phyloP scores from a whole-genome alignment of 148 eudicot species.

The Euryodendron excelsum region DNA sequence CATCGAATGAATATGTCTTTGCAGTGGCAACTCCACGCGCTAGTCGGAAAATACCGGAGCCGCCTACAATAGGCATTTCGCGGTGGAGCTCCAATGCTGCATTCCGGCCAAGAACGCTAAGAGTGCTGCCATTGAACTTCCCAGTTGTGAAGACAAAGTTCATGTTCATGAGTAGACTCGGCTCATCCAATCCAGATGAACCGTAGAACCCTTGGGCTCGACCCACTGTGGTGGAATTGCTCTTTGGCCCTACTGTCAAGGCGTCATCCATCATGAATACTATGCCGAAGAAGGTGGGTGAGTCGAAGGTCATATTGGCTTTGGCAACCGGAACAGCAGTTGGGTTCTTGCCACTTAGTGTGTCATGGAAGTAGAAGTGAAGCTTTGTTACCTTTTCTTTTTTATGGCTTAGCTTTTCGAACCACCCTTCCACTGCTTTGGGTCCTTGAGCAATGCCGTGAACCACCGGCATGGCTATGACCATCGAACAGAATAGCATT shows the following conservation, averaged over 20 bases:
- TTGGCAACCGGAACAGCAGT: constrained; percentile 15
- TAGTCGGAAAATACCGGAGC: constrained; percentile 42
- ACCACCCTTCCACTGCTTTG: constrained; percentile 22
- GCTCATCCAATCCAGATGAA: constrained; percentile 14
- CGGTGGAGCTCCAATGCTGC: constrained; percentile 18
- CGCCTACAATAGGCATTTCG: constrained; percentile 48
- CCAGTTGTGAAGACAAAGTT: constrained; percentile 31
- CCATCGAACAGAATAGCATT: neutral
- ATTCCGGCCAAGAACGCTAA: constrained; percentile 34
- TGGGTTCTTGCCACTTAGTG: constrained; percentile 13
- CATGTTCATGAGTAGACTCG: constrained; percentile 21
- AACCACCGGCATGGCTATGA: constrained; percentile 1
- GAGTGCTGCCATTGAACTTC: constrained; percentile 40
- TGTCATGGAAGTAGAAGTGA: constrained; percentile 38
- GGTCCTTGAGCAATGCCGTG: constrained; percentile 11
- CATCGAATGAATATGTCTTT: constrained; percentile 25
- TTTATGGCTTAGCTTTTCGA: constrained; percentile 8
- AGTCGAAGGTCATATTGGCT: neutral
- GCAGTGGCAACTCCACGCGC: constrained; percentile 43
- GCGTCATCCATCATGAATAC: constrained; percentile 14
- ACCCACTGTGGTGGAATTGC: constrained; percentile 17
- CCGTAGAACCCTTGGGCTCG: constrained; percentile 24
- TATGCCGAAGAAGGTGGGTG: constrained; percentile 13
- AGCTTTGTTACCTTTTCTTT: constrained; percentile 29
- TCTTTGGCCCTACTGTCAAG: constrained; percentile 21